Base-by-base conservation (phyloP, 2,329 filamentous ascomycete genomes). In the Helotiales sp. region DNA sequence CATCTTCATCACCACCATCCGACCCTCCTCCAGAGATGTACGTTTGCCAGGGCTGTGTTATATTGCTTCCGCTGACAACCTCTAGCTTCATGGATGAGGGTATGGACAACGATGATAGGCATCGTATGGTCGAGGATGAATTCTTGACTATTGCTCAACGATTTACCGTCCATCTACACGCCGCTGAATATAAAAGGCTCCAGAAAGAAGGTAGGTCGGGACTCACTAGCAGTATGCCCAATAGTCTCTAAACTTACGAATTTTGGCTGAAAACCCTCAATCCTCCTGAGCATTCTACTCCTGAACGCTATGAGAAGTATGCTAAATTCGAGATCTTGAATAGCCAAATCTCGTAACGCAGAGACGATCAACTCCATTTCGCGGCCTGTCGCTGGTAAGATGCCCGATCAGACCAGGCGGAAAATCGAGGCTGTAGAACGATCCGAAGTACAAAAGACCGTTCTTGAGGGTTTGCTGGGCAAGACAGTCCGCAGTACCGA, bases 81-180 rank as follows among this genome's bases (percentile, higher is more conserved):
- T 33, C 19, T 42, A 71, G 69, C 9, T 68, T 67, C 27, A 92
- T 93, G 88, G 75, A 77, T 2, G 78, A 84, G 47, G 86, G 85
- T 2, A 71, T 81, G n/a, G 76, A 81, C 3, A 72, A 79, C n/a
- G 90, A 95, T 70, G 89, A 93, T 69, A 75, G 75, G 54, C 93
- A 84, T 72, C 86, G 89, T 66, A 93, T 93, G 88, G 90, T 95
- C 0, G 90, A 93, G 71, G 90, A 95, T 66, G 90, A 93, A 64
- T 84, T 95, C 62, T 74, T 88, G 19, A 75, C 81, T 15, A 82
- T 85, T 0, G 90, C 90, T 0, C 82, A 84, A 52, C 75, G 78
- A 2, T 93, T 90, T 72, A 93, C 90, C 0, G 80, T 81, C 5
- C 89, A 92, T 70, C 79, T 93, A 1, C 89, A 93, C 69, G 82